A percentile compares a stretch with the other conserved stretches of the same genome.
These are phyloP conservation scores for Rhodocollybia butyracea DNA, from an alignment of 768 basidiomycete species.

Conservation along the genomic window DNA sequence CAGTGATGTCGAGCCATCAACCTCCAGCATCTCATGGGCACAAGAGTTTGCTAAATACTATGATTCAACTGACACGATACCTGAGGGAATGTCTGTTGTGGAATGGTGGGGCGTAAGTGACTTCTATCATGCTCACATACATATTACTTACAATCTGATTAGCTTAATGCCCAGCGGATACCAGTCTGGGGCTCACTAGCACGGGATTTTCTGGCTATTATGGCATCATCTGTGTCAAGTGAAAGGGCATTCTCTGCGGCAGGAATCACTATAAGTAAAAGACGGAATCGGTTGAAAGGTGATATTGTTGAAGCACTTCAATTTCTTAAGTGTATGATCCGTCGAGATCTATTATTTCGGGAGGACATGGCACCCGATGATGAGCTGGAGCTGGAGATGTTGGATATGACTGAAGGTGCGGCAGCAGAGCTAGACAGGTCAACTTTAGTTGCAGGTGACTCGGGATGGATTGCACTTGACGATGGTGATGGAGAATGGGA, in stretches of 20 bases:
- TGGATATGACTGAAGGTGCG: too few relatives aligned
- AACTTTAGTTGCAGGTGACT: too few relatives aligned
- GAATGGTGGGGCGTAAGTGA: constrained; percentile 34
- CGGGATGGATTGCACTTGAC: too few relatives aligned
- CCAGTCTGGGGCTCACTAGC: constrained; percentile 34
- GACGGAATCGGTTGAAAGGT: constrained; percentile 20
- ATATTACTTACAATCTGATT: not conserved
- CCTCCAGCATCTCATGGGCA: constrained; percentile 16
- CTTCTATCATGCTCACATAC: not conserved
- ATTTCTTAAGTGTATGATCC: constrained; percentile 15
- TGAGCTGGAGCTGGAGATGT: too few relatives aligned
- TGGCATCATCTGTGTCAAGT: constrained; percentile 36
- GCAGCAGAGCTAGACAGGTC: too few relatives aligned
- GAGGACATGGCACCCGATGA: too few relatives aligned
- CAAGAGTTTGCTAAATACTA: constrained; percentile 22
- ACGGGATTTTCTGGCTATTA: constrained; percentile 33
- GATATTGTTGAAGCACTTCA: constrained; percentile 25
- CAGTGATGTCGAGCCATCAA: constrained; percentile 3
- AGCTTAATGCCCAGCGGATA: constrained; percentile 23
- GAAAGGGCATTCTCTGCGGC: constrained; percentile 37
- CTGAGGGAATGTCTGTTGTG: constrained; percentile 18
- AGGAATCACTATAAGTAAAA: constrained; percentile 30
- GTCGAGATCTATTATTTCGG: constrained; percentile 10
- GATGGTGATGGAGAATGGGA: too few relatives aligned
- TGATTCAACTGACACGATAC: constrained; percentile 11